These are phyloP conservation scores for Neopestalotiopsis rosae DNA, from an alignment of 2,329 filamentous ascomycete genomes.

Conservation along the genomic window DNA sequence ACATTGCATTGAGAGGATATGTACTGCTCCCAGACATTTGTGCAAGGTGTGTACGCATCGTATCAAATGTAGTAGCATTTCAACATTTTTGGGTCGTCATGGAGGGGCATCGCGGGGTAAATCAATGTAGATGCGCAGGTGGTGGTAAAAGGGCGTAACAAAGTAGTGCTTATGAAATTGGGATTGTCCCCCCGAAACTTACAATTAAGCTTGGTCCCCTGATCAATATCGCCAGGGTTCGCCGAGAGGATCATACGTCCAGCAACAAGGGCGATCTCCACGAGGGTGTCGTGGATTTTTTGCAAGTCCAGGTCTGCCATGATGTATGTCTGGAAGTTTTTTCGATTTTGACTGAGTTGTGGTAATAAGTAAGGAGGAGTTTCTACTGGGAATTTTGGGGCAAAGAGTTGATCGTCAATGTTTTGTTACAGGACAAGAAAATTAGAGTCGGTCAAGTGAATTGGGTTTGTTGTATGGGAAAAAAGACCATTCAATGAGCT, in stretches of 20 bases:
- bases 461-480: neutral
- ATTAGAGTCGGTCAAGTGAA: neutral
- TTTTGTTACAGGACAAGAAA: no score
- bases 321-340: constrained; percentile 15
- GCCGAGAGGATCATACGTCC: constrained; percentile 68
- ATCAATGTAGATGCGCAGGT: neutral
- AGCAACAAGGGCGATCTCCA: constrained; percentile 66
- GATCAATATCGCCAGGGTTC: constrained; percentile 61
- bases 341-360: neutral
- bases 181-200: constrained; percentile 23
- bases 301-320: constrained; percentile 66
- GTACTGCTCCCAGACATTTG: neutral
- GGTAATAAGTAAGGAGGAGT: neutral
- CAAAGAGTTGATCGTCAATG: neutral
- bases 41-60: neutral
- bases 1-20: no score
- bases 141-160: no score
- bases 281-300: constrained; percentile 65
- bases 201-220: constrained; percentile 71
- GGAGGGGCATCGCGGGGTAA: constrained; percentile 28
- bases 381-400: neutral
- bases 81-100: constrained; percentile 9
- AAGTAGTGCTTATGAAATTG: no score
- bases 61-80: neutral
- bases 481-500: neutral